Evolutionary conservation across 2,329 filamentous ascomycete species (phyloP).

Genomic region (Malbranchea zuffiana): DNA sequence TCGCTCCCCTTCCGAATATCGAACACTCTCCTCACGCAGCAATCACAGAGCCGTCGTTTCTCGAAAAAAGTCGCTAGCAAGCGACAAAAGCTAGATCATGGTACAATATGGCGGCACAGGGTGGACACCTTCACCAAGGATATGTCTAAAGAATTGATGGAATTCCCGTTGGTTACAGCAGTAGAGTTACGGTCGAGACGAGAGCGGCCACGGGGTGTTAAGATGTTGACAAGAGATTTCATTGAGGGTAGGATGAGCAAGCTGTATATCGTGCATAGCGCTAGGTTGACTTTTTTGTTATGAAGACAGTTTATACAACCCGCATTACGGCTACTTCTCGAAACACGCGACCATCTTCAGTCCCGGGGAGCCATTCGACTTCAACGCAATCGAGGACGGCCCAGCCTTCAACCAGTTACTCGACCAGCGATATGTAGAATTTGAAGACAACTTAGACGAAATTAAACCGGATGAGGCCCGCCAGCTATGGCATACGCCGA

Average conservation of each 20-base stretch:
- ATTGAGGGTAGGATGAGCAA: slow-evolving; percentile 63
- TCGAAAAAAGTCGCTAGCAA: slow-evolving; percentile 23
- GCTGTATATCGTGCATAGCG: neutral
- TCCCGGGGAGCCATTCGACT: slow-evolving; percentile 83
- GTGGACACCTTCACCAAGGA: slow-evolving; percentile 64
- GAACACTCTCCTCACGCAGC: too few species aligned
- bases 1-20: too few species aligned
- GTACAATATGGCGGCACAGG: slow-evolving; percentile 78
- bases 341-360: slow-evolving; percentile 95
- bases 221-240: slow-evolving; percentile 96
- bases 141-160: slow-evolving; percentile 65
- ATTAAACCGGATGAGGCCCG: slow-evolving; percentile 61
- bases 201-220: slow-evolving; percentile 73
- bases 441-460: slow-evolving; percentile 77
- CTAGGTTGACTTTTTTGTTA: slow-evolving; percentile 1
- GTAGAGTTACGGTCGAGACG: slow-evolving; percentile 59
- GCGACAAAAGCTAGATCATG: slow-evolving; percentile 30
- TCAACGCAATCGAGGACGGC: slow-evolving; percentile 69
- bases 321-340: slow-evolving; percentile 88
- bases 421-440: slow-evolving; percentile 70
- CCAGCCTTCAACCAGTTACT: slow-evolving; percentile 70
- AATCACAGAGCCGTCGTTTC: slow-evolving; percentile 25
- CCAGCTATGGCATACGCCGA: slow-evolving; percentile 97
- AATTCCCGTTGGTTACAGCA: slow-evolving; percentile 78
- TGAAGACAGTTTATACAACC: slow-evolving; percentile 85